These are phyloP conservation scores for Lipomyces starkeyi DNA, from an alignment of 805 yeast genomes.

Conservation along the genomic window DNA sequence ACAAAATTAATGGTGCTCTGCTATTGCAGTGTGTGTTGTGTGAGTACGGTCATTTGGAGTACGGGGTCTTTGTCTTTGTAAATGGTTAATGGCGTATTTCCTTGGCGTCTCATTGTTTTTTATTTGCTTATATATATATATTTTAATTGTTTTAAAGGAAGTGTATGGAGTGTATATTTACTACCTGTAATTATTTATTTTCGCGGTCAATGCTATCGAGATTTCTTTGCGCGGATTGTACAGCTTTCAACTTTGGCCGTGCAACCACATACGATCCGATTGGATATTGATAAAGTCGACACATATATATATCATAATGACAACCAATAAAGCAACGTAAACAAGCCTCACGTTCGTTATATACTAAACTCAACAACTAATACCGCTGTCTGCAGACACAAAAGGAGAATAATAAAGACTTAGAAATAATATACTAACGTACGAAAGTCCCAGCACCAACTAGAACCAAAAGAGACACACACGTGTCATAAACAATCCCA, in stretches of 20 bases:
- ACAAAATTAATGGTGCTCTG: background rate
- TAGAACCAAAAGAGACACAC: background rate
- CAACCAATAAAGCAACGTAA: no score
- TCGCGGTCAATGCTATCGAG: background rate
- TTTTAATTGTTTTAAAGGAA: background rate
- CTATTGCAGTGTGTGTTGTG: background rate
- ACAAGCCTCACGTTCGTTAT: background rate
- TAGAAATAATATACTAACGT: background rate
- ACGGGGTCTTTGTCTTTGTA: background rate
- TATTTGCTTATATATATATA: background rate
- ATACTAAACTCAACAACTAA: background rate
- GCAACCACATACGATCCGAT: no score
- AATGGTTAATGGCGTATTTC: constrained; percentile 1
- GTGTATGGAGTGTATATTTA: background rate
- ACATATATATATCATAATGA: no score
- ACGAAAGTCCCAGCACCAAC: background rate
- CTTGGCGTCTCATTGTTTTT: background rate
- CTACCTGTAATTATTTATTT: background rate
- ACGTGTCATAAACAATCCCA: background rate
- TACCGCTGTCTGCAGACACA: background rate
- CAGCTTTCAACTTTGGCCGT: no score
- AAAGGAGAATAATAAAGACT: background rate
- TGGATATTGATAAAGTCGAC: no score
- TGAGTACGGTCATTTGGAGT: constrained; percentile 1
- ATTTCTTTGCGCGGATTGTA: no score